phyloP scores from a whole-genome alignment of 306 rosid species.

The Gynostemma pentaphyllum region DNA sequence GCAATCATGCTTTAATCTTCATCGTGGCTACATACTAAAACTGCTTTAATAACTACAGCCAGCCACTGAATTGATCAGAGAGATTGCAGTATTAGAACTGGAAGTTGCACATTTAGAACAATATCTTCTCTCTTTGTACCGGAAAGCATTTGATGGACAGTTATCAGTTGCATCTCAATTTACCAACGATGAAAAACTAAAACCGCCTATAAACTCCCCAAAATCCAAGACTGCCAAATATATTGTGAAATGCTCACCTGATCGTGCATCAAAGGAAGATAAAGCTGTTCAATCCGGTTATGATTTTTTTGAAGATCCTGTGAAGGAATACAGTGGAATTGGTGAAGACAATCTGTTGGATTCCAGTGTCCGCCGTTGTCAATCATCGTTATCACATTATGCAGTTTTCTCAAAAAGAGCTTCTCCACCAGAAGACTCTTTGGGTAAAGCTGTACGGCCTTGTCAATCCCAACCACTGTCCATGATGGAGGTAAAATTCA shows the following conservation, averaged over 20 bases:
- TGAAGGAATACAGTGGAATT: slow-evolving; percentile 26
- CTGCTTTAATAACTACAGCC: slow-evolving; percentile 42
- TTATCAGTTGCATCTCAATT: slow-evolving; percentile 43
- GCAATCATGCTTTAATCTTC: background rate
- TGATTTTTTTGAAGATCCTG: slow-evolving; percentile 23
- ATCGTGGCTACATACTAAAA: background rate
- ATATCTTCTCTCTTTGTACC: slow-evolving; percentile 84
- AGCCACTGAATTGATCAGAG: slow-evolving; percentile 82
- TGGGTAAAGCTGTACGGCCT: slow-evolving; percentile 48
- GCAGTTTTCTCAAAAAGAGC: slow-evolving; percentile 37
- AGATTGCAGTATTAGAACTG: slow-evolving; percentile 74
- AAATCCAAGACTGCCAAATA: slow-evolving; percentile 20
- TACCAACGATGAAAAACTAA: slow-evolving; percentile 34
- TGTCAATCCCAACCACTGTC: slow-evolving; percentile 92
- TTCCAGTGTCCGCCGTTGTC: slow-evolving; percentile 72
- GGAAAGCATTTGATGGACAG: slow-evolving; percentile 76
- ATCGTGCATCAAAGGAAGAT: slow-evolving; percentile 29
- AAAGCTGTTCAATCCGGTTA: slow-evolving; percentile 30
- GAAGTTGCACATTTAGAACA: slow-evolving; percentile 94
- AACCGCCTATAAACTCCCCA: slow-evolving; percentile 32
- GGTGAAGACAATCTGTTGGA: slow-evolving; percentile 42
- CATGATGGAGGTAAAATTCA: slow-evolving; percentile 61
- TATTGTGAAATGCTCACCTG: slow-evolving; percentile 26
- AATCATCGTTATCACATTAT: slow-evolving; percentile 64
- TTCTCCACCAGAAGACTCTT: slow-evolving; percentile 48